phyloP scores from a whole-genome alignment of 805 yeast species.

The Candida caryicola region DNA sequence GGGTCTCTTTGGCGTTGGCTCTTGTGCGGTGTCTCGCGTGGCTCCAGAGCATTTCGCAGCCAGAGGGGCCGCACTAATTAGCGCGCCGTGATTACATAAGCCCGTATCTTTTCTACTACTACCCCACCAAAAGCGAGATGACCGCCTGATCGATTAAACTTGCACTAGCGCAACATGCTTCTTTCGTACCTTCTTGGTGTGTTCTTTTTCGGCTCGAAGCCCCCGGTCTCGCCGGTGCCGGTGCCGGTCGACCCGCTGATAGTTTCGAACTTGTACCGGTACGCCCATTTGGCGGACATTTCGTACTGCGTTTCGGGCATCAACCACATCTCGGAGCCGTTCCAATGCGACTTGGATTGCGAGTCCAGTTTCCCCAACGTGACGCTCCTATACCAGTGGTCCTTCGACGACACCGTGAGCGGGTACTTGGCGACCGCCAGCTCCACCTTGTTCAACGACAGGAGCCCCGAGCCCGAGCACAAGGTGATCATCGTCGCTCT shows the following conservation, averaged over 20 bases:
- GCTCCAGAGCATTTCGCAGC: no score
- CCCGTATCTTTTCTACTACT: no score
- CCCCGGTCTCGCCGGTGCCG: background rate
- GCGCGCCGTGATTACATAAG: no score
- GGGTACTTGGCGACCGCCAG: conserved; percentile 39
- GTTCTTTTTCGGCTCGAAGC: background rate
- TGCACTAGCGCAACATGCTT: background rate
- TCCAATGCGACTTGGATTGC: conserved; percentile 38
- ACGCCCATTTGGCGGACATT: conserved; percentile 43
- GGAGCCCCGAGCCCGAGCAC: conserved; percentile 10
- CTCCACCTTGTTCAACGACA: conserved; percentile 22
- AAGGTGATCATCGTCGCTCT: conserved; percentile 33
- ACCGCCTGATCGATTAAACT: no score
- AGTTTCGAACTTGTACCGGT: conserved; percentile 32
- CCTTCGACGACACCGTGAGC: conserved; percentile 33
- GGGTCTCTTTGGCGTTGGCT: no score
- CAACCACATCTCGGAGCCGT: conserved; percentile 32
- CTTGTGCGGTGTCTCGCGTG: no score
- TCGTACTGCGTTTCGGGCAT: conserved; percentile 39
- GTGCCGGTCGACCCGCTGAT: conserved; percentile 5
- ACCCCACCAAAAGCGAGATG: no score
- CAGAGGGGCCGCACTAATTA: no score
- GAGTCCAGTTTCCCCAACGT: conserved; percentile 33
- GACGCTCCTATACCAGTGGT: conserved; percentile 41
- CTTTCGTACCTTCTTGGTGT: background rate